These are phyloP conservation scores for Heliosperma pusillum DNA, from an alignment of 148 eudicot species.

Conservation along the genomic window DNA sequence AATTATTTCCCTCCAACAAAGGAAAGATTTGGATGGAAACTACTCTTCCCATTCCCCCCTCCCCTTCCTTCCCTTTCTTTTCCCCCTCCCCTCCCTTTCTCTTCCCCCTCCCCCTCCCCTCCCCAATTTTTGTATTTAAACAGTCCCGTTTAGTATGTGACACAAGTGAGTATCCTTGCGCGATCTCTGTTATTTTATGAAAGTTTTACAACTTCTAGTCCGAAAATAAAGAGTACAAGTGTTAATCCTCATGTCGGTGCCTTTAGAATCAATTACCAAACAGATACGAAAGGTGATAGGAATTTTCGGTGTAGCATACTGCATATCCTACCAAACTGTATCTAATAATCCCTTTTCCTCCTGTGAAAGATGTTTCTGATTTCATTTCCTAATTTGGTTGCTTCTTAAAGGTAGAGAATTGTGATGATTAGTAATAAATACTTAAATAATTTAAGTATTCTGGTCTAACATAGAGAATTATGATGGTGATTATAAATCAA, in stretches of 20 bases:
- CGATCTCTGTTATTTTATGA: not conserved
- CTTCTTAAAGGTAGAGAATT: conserved; percentile 20
- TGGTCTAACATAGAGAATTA: not conserved
- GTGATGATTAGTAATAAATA: conserved; percentile 13
- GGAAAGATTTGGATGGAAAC: too few species aligned
- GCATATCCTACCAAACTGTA: conserved; percentile 27
- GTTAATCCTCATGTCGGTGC: conserved; percentile 26
- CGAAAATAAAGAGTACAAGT: not conserved
- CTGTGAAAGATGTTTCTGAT: conserved; percentile 19
- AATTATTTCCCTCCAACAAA: too few species aligned
- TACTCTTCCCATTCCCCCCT: too few species aligned
- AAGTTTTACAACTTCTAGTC: not conserved
- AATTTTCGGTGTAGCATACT: conserved; percentile 46
- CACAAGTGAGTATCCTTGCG: not conserved
- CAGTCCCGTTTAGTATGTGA: too few species aligned
- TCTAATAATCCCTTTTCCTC: conserved; percentile 48
- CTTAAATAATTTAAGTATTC: not conserved
- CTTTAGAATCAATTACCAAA: not conserved
- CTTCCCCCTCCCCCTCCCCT: too few species aligned
- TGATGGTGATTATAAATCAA: not conserved
- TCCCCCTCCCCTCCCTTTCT: too few species aligned
- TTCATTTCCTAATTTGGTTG: not conserved
- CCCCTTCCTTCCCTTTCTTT: too few species aligned
- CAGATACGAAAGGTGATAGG: not conserved
- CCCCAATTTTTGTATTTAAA: too few species aligned